These are phyloP conservation scores for Collybia sp. DNA, from an alignment of 768 basidiomycete species.

Conservation along the genomic window DNA sequence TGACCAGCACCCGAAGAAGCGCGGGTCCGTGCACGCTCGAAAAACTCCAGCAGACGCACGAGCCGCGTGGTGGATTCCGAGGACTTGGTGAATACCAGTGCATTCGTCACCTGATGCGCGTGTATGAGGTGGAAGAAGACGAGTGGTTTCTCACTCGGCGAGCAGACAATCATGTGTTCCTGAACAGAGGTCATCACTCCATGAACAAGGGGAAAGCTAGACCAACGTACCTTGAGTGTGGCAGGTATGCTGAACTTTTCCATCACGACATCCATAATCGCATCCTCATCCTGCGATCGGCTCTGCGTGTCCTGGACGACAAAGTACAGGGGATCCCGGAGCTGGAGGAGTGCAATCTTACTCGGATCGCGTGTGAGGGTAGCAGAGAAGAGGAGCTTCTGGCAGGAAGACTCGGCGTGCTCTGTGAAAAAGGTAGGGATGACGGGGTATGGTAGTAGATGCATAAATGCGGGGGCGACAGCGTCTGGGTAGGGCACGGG, in stretches of 20 bases:
- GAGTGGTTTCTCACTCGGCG: constrained; percentile 79
- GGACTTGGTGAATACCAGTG: constrained; percentile 94
- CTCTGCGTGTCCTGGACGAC: constrained; percentile 60
- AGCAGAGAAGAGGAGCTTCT: constrained; percentile 94
- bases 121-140: constrained; percentile 86
- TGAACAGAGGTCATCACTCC: constrained; percentile 23
- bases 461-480: constrained; percentile 57
- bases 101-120: constrained; percentile 52
- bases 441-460: constrained; percentile 32
- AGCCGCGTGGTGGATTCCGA: constrained; percentile 86
- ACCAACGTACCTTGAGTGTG: constrained; percentile 63
- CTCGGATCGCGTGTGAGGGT: constrained; percentile 92
- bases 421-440: constrained; percentile 53
- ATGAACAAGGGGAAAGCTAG: neutral
- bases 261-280: constrained; percentile 50
- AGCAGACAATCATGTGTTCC: constrained; percentile 87
- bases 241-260: constrained; percentile 82
- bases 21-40: constrained; percentile 46
- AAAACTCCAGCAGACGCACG: constrained; percentile 76
- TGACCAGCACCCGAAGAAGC: constrained; percentile 13
- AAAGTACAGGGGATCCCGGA: constrained; percentile 83
- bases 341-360: constrained; percentile 79
- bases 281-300: constrained; percentile 25
- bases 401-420: constrained; percentile 62
- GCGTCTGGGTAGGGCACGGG: constrained; percentile 43